Conservation (phyloP, 352 stramenopile genomes). For the Globisporangium paroecandrum region DNA sequence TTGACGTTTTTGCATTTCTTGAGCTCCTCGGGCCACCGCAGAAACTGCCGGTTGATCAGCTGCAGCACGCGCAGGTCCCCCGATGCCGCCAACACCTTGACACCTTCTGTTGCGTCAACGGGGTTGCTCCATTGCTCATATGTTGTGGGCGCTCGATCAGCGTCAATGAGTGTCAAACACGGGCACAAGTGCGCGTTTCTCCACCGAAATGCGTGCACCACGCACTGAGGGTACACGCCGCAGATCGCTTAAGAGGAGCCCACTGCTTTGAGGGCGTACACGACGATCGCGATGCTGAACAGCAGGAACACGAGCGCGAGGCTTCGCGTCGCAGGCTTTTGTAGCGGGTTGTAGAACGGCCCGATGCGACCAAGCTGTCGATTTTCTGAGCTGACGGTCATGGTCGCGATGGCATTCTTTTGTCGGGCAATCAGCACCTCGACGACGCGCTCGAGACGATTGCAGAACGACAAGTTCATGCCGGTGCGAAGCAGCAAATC, state of each 20-base stretch:
- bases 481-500: constrained; percentile 32
- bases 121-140: constrained; percentile 36
- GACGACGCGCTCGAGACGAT: constrained; percentile 38
- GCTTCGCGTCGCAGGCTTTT: constrained; percentile 9
- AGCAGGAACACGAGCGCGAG: constrained; percentile 14
- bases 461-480: constrained; percentile 34
- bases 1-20: constrained; percentile 27
- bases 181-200: constrained; percentile 19
- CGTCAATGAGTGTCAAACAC: constrained; percentile 32
- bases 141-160: constrained; percentile 24
- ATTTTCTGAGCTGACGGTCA: neutral
- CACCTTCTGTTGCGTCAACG: constrained; percentile 21
- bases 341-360: neutral
- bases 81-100: constrained; percentile 20
- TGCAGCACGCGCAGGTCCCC: constrained; percentile 32
- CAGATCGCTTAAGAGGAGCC: constrained; percentile 17
- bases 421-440: constrained; percentile 20
- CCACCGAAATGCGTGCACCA: constrained; percentile 27
- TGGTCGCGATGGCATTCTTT: neutral
- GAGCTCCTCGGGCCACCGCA: constrained; percentile 25
- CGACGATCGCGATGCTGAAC: constrained; percentile 15
- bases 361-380: neutral
- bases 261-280: constrained; percentile 13
- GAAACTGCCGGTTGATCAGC: constrained; percentile 31
- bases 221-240: constrained; percentile 20